Evolutionary conservation across 441 rosid species (phyloP).

Genomic region (Corymbia citriodora): DNA sequence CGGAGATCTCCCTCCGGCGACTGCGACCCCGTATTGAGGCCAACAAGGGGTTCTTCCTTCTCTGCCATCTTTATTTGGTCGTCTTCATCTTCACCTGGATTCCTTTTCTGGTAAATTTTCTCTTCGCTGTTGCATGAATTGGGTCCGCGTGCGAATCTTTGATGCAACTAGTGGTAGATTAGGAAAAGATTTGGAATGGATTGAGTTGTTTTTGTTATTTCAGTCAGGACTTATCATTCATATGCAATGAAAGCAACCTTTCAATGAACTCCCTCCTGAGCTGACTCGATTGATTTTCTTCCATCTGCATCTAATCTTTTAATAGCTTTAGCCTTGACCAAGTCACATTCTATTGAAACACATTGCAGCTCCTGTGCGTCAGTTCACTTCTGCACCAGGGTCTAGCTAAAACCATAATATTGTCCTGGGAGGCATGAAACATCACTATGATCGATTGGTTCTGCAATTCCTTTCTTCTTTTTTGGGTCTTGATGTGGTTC

Average conservation of each 20-base stretch:
- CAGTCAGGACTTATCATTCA: not conserved
- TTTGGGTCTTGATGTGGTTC: not conserved
- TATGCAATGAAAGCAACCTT: not conserved
- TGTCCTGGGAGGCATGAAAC: not conserved
- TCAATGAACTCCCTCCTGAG: rapidly evolving
- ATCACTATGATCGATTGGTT: rapidly evolving
- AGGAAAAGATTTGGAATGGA: not conserved
- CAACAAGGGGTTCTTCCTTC: not conserved
- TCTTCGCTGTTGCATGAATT: not conserved
- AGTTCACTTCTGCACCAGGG: not conserved
- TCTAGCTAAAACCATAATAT: not conserved
- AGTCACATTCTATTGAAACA: no score
- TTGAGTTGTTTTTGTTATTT: not conserved
- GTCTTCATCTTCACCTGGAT: no score
- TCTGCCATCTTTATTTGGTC: not conserved
- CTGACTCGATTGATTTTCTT: rapidly evolving
- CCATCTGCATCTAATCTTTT: not conserved
- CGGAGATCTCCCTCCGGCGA: no score
- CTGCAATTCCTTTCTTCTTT: no score
- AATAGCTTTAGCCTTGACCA: no score
- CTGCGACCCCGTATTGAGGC: no score
- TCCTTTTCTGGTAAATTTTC: not conserved
- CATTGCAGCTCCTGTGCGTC: no score
- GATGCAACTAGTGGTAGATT: not conserved
- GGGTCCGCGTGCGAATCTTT: rapidly evolving